Percentiles rank a stretch among this genome's conserved stretches.
phyloP scores from a whole-genome alignment of 2,329 filamentous ascomycete genomes.

The Leptosphaerulina australis region DNA sequence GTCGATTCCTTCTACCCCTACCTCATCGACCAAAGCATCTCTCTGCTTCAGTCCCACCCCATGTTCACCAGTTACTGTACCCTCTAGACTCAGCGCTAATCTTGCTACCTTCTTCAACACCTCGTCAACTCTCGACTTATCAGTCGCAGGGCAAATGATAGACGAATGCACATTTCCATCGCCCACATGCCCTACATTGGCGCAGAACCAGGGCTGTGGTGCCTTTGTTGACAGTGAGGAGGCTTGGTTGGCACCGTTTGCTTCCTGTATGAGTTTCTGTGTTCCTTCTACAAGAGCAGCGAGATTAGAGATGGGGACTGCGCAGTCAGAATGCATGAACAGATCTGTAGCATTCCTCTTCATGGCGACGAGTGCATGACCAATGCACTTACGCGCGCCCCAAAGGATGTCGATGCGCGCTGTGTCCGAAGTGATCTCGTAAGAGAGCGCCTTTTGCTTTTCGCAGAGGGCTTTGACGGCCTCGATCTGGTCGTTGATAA shows the following conservation, averaged over 20 bases:
- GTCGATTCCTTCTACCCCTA: slow-evolving; percentile 74
- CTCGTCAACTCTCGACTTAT: slow-evolving; percentile 31
- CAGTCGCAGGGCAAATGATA: slow-evolving; percentile 37
- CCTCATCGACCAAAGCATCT: slow-evolving; percentile 77
- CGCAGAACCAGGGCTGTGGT: slow-evolving; percentile 40
- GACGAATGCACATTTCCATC: slow-evolving; percentile 58
- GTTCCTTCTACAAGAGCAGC: slow-evolving; percentile 77
- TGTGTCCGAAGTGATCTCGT: slow-evolving; percentile 67
- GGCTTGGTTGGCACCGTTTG: neutral
- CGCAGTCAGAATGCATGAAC: slow-evolving; percentile 79
- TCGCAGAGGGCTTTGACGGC: slow-evolving; percentile 66
- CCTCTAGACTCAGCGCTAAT: slow-evolving; percentile 79
- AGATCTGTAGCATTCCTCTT: slow-evolving; percentile 61
- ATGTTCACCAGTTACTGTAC: slow-evolving; percentile 84
- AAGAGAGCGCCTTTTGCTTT: slow-evolving; percentile 63
- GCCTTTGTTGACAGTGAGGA: neutral
- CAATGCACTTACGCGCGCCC: slow-evolving; percentile 74
- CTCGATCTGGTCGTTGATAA: slow-evolving; percentile 75
- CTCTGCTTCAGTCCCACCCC: slow-evolving; percentile 82
- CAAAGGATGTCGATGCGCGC: slow-evolving; percentile 70
- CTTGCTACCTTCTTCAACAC: slow-evolving; percentile 69
- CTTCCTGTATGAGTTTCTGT: slow-evolving; percentile 63
- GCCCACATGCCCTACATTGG: slow-evolving; percentile 73
- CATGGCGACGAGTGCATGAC: slow-evolving; percentile 72
- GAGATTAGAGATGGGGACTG: slow-evolving; percentile 73